phyloP scores from a whole-genome alignment of 2,329 filamentous ascomycete genomes.

The Penicillium vulpinum region DNA sequence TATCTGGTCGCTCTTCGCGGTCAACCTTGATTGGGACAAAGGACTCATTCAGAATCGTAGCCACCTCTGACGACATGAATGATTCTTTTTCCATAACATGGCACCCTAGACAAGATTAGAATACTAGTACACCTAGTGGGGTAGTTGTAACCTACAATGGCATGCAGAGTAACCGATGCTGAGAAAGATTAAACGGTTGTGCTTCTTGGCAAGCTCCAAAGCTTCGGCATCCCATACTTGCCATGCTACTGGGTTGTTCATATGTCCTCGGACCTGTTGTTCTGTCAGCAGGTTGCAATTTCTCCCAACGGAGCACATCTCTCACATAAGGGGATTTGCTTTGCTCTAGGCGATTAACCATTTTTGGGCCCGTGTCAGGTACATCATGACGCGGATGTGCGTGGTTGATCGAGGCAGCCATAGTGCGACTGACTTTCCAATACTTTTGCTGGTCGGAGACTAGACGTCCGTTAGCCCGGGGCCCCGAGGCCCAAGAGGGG shows the following conservation, averaged over 20 bases:
- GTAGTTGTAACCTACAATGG: constrained; percentile 67
- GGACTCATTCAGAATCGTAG: constrained; percentile 75
- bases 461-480: constrained; percentile 8
- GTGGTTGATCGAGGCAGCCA: constrained; percentile 33
- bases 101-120: constrained; percentile 58
- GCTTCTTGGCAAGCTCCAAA: constrained; percentile 70
- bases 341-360: constrained; percentile 59
- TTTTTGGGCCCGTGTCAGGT: constrained; percentile 30
- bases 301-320: background rate
- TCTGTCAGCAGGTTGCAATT: constrained; percentile 15
- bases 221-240: constrained; percentile 81
- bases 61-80: constrained; percentile 80
- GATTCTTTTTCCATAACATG: constrained; percentile 93
- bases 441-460: background rate
- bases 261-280: constrained; percentile 66
- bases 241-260: constrained; percentile 84
- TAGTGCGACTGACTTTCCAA: constrained; percentile 9
- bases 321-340: constrained; percentile 68
- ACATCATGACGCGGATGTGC: constrained; percentile 27
- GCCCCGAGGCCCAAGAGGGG: constrained; percentile 8
- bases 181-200: constrained; percentile 88
- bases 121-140: background rate
- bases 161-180: constrained; percentile 95
- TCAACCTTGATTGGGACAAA: constrained; percentile 94
- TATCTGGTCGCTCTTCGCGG: constrained; percentile 87